phyloP scores from a whole-genome alignment of 768 basidiomycete genomes.

The Leccinum variicolor region DNA sequence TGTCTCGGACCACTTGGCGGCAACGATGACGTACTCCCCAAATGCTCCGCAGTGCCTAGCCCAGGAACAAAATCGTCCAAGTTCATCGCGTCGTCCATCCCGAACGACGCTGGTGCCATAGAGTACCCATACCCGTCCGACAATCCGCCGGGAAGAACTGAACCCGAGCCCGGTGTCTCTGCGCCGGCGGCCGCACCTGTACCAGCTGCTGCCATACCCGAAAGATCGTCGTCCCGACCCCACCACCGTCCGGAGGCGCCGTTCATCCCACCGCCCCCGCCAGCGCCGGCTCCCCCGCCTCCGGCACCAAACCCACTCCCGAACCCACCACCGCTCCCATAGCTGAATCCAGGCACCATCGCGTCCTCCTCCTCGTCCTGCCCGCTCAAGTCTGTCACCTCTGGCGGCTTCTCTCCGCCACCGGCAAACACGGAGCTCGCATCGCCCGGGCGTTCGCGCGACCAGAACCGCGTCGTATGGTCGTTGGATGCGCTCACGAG shows the following conservation, averaged over 20 bases:
- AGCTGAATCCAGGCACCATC: constrained; percentile 69
- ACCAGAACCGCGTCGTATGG: constrained; percentile 99
- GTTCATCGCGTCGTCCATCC: constrained; percentile 27
- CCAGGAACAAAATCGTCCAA: constrained; percentile 66
- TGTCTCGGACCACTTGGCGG: constrained; percentile 33
- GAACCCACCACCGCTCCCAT: constrained; percentile 16
- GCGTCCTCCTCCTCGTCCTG: constrained; percentile 73
- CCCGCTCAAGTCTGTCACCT: constrained; percentile 51
- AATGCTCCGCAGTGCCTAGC: constrained; percentile 40
- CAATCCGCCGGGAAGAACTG: constrained; percentile 15
- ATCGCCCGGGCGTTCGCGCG: constrained; percentile 86
- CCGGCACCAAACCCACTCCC: constrained; percentile 22
- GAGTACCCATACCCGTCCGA: constrained; percentile 24
- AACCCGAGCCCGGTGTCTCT: constrained; percentile 3
- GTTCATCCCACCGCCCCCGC: constrained; percentile 20
- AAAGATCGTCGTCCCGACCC: constrained; percentile 45
- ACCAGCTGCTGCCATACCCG: background rate
- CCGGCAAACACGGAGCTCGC: constrained; percentile 71
- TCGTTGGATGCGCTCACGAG: constrained; percentile 95
- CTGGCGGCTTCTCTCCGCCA: constrained; percentile 83
- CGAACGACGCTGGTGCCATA: constrained; percentile 17
- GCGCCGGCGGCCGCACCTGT: background rate
- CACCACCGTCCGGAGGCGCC: constrained; percentile 34
- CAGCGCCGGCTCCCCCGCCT: constrained; percentile 13
- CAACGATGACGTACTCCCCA: constrained; percentile 7